Conservation (phyloP, 129 eudicot species). For the Glebionis coronaria region DNA sequence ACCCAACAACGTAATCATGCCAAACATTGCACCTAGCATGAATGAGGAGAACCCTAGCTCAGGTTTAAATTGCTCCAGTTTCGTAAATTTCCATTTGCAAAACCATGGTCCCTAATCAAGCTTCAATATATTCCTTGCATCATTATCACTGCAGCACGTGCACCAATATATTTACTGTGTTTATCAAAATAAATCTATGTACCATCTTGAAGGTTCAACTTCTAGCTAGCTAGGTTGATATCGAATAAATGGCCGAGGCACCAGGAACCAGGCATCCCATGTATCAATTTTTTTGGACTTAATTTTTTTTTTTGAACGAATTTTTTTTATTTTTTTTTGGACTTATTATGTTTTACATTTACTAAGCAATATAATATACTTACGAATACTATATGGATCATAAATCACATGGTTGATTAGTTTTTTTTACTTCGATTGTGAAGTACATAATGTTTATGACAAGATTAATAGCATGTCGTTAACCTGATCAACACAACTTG, state of each 20-base stretch:
- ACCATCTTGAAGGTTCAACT: slow-evolving; percentile 10
- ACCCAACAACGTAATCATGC: not conserved
- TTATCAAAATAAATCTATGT: not conserved
- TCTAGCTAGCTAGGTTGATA: slow-evolving; percentile 6
- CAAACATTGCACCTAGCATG: slow-evolving; percentile 9
- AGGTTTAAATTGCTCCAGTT: not conserved
- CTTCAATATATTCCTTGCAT: slow-evolving; percentile 2
- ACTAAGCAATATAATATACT: not conserved
- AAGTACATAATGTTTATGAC: no score
- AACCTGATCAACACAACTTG: not conserved
- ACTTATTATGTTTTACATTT: not conserved
- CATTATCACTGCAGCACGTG: slow-evolving; percentile 1
- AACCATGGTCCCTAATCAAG: slow-evolving; percentile 14
- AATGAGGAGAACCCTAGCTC: slow-evolving; percentile 21
- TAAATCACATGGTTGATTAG: no score
- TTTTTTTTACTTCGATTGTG: no score
- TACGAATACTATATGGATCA: no score
- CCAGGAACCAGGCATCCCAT: not conserved
- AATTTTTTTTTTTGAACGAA: no score
- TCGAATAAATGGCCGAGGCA: slow-evolving; percentile 3
- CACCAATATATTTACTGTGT: not conserved
- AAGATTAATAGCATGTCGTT: not conserved
- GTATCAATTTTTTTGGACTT: slow-evolving; percentile 12
- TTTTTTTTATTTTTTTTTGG: not conserved
- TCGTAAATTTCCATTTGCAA: slow-evolving; percentile 15